Conservation (phyloP, 352 stramenopile species). For the Globisporangium splendens region DNA sequence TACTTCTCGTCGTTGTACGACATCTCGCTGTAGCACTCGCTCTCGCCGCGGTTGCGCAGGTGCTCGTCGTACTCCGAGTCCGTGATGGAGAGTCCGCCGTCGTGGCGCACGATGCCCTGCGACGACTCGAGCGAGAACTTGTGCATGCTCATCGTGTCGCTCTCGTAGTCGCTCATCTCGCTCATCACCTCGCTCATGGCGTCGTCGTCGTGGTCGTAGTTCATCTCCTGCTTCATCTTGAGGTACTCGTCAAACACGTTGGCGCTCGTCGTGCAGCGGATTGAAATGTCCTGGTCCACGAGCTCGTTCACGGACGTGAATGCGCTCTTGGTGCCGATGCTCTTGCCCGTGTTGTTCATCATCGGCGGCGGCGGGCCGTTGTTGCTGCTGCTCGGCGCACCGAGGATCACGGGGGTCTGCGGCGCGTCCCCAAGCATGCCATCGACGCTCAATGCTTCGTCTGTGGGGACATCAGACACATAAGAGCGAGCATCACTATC, state of each 20-base stretch:
- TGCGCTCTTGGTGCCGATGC: slow-evolving; percentile 25
- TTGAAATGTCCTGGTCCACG: slow-evolving; percentile 46
- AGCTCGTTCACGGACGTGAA: slow-evolving; percentile 52
- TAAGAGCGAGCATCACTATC: slow-evolving; percentile 15
- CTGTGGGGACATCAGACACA: slow-evolving; percentile 31
- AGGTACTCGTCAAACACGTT: slow-evolving; percentile 76
- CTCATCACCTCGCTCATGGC: slow-evolving; percentile 48
- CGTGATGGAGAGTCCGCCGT: slow-evolving; percentile 51
- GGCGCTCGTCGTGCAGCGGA: slow-evolving; percentile 42
- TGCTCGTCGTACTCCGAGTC: slow-evolving; percentile 70
- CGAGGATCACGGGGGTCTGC: slow-evolving; percentile 42
- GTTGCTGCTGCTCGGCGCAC: slow-evolving; percentile 15
- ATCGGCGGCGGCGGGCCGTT: not conserved
- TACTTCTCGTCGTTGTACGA: slow-evolving; percentile 85
- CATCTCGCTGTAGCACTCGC: slow-evolving; percentile 76
- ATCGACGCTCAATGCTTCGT: slow-evolving; percentile 43
- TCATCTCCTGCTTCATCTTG: slow-evolving; percentile 77
- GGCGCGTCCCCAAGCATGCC: slow-evolving; percentile 56
- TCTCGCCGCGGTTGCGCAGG: slow-evolving; percentile 42
- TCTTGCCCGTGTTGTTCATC: slow-evolving; percentile 20
- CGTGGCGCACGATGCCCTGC: slow-evolving; percentile 20
- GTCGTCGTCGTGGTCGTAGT: slow-evolving; percentile 44
- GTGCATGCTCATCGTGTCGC: slow-evolving; percentile 38
- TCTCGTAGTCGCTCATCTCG: slow-evolving; percentile 63
- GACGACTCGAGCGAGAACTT: slow-evolving; percentile 58